Evolutionary conservation across 2,329 filamentous ascomycete genomes (phyloP).

Genomic region (Simplicillium sp.): DNA sequence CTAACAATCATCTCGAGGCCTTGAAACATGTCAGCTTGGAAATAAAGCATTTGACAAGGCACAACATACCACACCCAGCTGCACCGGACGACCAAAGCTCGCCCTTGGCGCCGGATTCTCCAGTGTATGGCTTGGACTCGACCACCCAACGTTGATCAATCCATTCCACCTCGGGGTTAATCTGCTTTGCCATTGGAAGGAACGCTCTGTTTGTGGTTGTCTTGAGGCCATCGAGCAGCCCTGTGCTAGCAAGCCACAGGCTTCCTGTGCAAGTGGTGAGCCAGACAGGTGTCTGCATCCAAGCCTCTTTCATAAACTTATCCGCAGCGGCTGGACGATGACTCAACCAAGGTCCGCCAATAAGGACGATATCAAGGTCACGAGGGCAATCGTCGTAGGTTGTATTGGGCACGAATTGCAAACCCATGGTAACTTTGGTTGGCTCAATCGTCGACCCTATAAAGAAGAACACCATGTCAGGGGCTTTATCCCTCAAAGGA

Average conservation of each 20-base stretch:
- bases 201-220: conserved; percentile 24
- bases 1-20: no score
- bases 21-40: no score
- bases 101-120: conserved; percentile 17
- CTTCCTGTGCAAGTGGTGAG: conserved; percentile 27
- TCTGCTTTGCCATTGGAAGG: conserved; percentile 14
- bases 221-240: conserved; percentile 24
- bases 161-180: conserved; percentile 25
- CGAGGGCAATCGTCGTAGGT: conserved; percentile 29
- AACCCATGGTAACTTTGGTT: conserved; percentile 18
- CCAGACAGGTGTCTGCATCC: conserved; percentile 20
- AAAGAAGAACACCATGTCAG: no score
- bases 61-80: conserved; percentile 21
- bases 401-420: conserved; percentile 23
- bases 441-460: no score
- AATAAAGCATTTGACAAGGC: not conserved
- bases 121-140: conserved; percentile 11
- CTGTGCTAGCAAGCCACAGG: conserved; percentile 26
- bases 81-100: conserved; percentile 27
- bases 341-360: conserved; percentile 22
- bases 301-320: conserved; percentile 25
- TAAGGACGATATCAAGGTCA: conserved; percentile 28
- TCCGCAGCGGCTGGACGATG: conserved; percentile 21
- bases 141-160: conserved; percentile 27
- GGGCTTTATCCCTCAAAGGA: no score